A percentile compares a stretch with the other conserved stretches of the same genome.
Evolutionary conservation across 371 early-diverging fungal genomes (phyloP).

Genomic region (Circinella umbellata): DNA sequence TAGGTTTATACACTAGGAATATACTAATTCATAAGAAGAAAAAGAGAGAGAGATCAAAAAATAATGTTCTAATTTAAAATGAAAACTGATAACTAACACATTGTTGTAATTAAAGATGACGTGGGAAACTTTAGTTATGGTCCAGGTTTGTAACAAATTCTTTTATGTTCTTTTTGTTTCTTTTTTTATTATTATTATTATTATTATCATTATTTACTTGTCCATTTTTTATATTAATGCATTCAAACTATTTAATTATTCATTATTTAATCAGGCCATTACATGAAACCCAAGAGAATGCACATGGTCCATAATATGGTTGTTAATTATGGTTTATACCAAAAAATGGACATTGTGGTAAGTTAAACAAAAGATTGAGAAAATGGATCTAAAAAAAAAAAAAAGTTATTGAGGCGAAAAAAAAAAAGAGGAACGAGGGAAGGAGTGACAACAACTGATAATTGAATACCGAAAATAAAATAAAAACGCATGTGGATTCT

Average conservation of each 20-base stretch:
- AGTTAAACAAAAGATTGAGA: slow-evolving; percentile 12
- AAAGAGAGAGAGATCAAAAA: not conserved
- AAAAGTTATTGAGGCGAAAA: not conserved
- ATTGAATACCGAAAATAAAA: too few species aligned
- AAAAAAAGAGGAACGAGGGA: not conserved
- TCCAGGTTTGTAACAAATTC: slow-evolving; percentile 55
- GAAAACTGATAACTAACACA: not conserved
- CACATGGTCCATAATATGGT: slow-evolving; percentile 98
- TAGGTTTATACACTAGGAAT: slow-evolving; percentile 28
- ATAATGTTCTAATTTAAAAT: too few species aligned
- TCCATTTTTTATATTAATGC: too few species aligned
- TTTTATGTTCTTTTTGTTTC: too few species aligned
- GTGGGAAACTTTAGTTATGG: slow-evolving; percentile 93
- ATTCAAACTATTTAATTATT: not conserved
- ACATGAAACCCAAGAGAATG: slow-evolving; percentile 99
- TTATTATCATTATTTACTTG: not conserved
- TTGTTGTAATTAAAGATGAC: slow-evolving; percentile 52
- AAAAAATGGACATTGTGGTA: slow-evolving; percentile 91
- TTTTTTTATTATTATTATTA: too few species aligned
- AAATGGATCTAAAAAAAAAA: not conserved
- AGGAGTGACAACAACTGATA: too few species aligned
- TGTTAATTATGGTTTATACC: slow-evolving; percentile 93
- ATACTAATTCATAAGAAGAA: not conserved
- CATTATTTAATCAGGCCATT: slow-evolving; percentile 70
- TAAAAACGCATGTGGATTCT: too few species aligned